A percentile compares a stretch with the other conserved stretches of the same genome.
These are phyloP conservation scores for Paraphysoderma sedebokerense DNA, from an alignment of 371 early-diverging fungal species.

Conservation along the genomic window DNA sequence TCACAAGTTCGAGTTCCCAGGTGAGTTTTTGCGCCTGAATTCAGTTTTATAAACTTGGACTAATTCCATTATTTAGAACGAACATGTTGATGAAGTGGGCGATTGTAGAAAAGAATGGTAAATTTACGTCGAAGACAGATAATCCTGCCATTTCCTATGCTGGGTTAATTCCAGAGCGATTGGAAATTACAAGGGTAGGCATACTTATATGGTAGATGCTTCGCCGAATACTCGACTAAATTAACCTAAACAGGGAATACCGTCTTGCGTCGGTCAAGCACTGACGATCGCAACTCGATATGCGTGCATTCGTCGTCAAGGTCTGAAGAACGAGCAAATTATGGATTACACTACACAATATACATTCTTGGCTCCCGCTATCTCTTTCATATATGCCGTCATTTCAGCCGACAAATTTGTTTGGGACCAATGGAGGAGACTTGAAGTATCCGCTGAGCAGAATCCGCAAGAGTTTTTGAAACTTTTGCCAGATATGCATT, in stretches of 20 bases:
- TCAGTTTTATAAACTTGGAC: no score
- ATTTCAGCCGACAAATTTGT: constrained; percentile 15
- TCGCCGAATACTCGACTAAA: no score
- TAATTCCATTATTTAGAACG: no score
- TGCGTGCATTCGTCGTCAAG: constrained; percentile 44
- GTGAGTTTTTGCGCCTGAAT: no score
- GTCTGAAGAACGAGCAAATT: constrained; percentile 37
- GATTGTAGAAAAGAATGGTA: neutral
- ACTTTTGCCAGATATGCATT: constrained; percentile 40
- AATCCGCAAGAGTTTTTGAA: constrained; percentile 21
- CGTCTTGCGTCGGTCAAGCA: constrained; percentile 24
- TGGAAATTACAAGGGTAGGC: constrained; percentile 24
- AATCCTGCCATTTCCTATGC: constrained; percentile 40
- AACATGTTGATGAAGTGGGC: no score
- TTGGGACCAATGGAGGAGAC: constrained; percentile 12
- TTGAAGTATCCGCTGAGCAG: constrained; percentile 13
- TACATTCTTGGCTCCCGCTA: constrained; percentile 30
- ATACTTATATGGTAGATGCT: no score
- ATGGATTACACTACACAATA: constrained; percentile 49
- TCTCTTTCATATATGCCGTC: constrained; percentile 33
- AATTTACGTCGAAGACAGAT: neutral
- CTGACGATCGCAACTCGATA: constrained; percentile 47
- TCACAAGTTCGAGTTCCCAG: constrained; percentile 70
- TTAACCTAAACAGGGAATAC: no score
- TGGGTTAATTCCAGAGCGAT: constrained; percentile 44